Base-by-base conservation (phyloP, 2,329 filamentous ascomycete genomes). In the Scedosporium dehoogii region DNA sequence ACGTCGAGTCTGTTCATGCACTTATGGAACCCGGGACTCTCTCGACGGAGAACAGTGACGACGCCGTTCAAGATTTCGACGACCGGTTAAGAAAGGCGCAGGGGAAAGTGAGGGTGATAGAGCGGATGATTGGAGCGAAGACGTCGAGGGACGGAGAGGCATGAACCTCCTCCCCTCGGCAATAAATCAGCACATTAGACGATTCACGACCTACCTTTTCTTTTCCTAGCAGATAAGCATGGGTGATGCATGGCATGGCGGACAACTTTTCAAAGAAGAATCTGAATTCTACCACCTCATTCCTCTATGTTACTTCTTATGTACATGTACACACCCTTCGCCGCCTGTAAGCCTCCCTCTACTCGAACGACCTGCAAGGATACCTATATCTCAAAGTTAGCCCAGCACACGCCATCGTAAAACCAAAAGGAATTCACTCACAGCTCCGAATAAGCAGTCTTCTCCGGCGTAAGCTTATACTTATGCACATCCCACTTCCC, bases 61-160 rank as follows among this genome's bases (percentile, higher is more conserved):
- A 96, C 57, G 87, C 88, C 0, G 92, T 99, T 23, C 88, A 89
- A 59, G 92, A 97, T 69, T 92, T 96, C 70, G 94, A 99, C 69
- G 91, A 97, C 72, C 82, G 92, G 12, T 71, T 96, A 46, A 94
- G 92, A 75, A 84, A 90, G 66, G 93, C 92, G 3, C 84, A 86
- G 67, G 89, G 89, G 3, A 97, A 96, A 72, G 84, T 85, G 1
- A 96, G 93, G 74, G 83, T 99, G 57, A 86, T 97, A 55, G 89
- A 94, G 73, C 87, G 87, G 64, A 85, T 90, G 67, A 70, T 81
- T 1, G 78, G 78, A 0, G 79, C 80, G 69, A 65, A 60, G 63
- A 59, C 60, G 4, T 29, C 44, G 14, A 60, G 51, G 44, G 59
- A 33, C 4, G 59, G 44, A 51, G 29, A 23, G 29, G 25, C 2